These are phyloP conservation scores for Furcasterigmium furcatum DNA, from an alignment of 2,329 filamentous ascomycete species.

Conservation along the genomic window DNA sequence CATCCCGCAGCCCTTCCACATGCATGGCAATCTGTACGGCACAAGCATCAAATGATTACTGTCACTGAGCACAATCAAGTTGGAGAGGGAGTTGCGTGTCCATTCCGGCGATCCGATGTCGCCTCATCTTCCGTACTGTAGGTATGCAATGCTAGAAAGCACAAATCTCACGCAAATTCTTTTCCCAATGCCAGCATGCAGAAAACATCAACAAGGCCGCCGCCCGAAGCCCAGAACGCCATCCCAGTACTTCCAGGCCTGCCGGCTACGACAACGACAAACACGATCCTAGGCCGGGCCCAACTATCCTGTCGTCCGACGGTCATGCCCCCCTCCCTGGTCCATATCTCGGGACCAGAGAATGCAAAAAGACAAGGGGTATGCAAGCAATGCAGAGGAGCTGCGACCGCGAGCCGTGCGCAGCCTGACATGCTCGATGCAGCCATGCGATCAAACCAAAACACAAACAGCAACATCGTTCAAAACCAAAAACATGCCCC, in stretches of 20 bases:
- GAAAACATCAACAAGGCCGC: neutral
- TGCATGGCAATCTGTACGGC: no score
- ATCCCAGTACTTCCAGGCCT: neutral
- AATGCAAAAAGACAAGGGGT: neutral
- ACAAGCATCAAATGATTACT: no score
- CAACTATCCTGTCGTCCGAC: neutral
- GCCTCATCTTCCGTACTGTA: neutral
- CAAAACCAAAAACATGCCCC: constrained; percentile 14
- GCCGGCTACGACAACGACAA: neutral
- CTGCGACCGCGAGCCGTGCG: neutral
- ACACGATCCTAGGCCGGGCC: neutral
- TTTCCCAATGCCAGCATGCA: neutral
- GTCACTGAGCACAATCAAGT: neutral
- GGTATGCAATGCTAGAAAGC: neutral
- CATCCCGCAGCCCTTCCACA: no score
- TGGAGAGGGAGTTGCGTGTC: neutral
- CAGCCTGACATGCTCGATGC: neutral
- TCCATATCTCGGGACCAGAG: neutral
- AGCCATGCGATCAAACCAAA: constrained; percentile 6
- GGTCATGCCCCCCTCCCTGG: neutral
- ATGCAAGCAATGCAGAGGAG: neutral
- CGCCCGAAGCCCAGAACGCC: neutral
- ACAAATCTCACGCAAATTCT: neutral
- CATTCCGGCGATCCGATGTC: neutral
- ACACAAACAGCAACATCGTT: constrained; percentile 8